Evolutionary conservation across 2,329 filamentous ascomycete genomes (phyloP).

Genomic region (Aspergillus fumigatus): DNA sequence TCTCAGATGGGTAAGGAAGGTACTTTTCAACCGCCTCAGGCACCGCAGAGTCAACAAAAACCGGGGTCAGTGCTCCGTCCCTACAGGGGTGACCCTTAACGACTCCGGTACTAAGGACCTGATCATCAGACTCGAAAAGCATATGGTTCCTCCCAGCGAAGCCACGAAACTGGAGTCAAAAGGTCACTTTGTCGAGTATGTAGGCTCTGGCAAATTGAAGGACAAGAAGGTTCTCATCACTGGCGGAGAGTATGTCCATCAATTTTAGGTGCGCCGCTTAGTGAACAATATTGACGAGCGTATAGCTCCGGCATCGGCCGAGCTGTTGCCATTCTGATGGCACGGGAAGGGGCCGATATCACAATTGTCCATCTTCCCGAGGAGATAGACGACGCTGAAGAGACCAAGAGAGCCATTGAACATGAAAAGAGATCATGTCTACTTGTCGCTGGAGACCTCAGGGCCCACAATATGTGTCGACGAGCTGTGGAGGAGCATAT

Average conservation of each 20-base stretch:
- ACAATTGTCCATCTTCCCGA: slow-evolving; percentile 53
- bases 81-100: not conserved
- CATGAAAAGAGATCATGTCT: slow-evolving; percentile 47
- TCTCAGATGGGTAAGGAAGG: slow-evolving; percentile 22
- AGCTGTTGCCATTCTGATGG: slow-evolving; percentile 52
- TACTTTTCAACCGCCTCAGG: slow-evolving; percentile 18
- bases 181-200: slow-evolving; percentile 32
- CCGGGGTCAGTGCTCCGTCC: slow-evolving; percentile 19
- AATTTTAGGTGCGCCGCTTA: not conserved
- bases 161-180: slow-evolving; percentile 29
- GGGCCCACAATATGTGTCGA: slow-evolving; percentile 48
- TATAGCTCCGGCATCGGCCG: slow-evolving; percentile 52
- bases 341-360: slow-evolving; percentile 55
- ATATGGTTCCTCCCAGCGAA: slow-evolving; percentile 30
- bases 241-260: slow-evolving; percentile 49
- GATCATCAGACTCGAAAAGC: not conserved
- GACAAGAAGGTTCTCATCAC: slow-evolving; percentile 52
- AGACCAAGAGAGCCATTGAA: slow-evolving; percentile 51
- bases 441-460: slow-evolving; percentile 48
- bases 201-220: slow-evolving; percentile 47
- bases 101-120: not conserved
- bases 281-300: not conserved
- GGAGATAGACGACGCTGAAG: slow-evolving; percentile 53
- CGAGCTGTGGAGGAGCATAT: slow-evolving; percentile 52
- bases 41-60: slow-evolving; percentile 21